A percentile compares a stretch with the other conserved stretches of the same genome.
Evolutionary conservation across 1,139 yeast species (phyloP).

Genomic region (Taiozyma sp.): DNA sequence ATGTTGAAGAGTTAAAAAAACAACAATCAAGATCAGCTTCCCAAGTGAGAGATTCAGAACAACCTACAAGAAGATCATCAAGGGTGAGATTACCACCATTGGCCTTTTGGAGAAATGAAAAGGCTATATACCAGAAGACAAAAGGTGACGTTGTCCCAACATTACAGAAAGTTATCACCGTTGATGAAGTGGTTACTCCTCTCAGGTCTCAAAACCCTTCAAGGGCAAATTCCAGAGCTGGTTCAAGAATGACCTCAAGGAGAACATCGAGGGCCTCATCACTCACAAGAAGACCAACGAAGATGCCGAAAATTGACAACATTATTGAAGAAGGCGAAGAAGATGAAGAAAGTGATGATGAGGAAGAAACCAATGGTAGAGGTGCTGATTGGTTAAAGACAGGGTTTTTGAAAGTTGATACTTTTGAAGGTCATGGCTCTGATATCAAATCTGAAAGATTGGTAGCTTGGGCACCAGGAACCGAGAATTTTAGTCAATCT

Average conservation of each 20-base stretch:
- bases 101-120: constrained; percentile 84
- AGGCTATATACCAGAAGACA: constrained; percentile 58
- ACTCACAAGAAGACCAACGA: background rate
- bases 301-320: constrained; percentile 1
- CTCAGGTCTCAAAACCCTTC: constrained; percentile 10
- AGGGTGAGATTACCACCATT: constrained; percentile 69
- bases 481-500: constrained; percentile 41
- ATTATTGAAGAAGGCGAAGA: constrained; percentile 5
- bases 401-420: constrained; percentile 44
- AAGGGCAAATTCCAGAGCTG: constrained; percentile 16
- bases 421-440: constrained; percentile 49
- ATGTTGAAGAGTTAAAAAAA: constrained; percentile 13
- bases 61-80: constrained; percentile 43
- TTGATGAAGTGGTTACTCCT: constrained; percentile 29
- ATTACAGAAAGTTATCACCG: constrained; percentile 53
- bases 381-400: constrained; percentile 54
- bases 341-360: constrained; percentile 14
- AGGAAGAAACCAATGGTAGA: constrained; percentile 26
- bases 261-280: constrained; percentile 9
- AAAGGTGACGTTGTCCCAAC: constrained; percentile 51
- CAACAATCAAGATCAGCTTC: constrained; percentile 20
- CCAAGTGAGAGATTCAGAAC: constrained; percentile 8
- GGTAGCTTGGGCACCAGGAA: constrained; percentile 71
- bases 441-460: constrained; percentile 40
- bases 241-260: constrained; percentile 4